These are phyloP conservation scores for Megacollybia platyphylla DNA, from an alignment of 1,284 basidiomycete genomes.

Conservation along the genomic window DNA sequence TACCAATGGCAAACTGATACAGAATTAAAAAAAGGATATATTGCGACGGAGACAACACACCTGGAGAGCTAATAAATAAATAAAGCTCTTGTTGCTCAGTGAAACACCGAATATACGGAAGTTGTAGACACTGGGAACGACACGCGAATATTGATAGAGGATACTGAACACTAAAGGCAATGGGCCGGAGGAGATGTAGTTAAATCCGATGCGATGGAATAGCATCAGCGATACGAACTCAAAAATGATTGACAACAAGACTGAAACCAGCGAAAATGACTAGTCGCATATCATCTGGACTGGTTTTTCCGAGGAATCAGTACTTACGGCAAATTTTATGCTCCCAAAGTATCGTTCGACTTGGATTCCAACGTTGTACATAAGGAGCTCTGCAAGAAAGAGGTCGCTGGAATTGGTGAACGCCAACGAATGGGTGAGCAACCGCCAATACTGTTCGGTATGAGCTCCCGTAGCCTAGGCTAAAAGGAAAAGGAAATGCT, in stretches of 20 bases:
- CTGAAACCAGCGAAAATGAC: slow-evolving; percentile 66
- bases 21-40: slow-evolving; percentile 3
- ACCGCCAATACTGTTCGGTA: slow-evolving; percentile 68
- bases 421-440: slow-evolving; percentile 63
- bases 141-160: slow-evolving; percentile 69
- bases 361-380: slow-evolving; percentile 63
- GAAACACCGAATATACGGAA: slow-evolving; percentile 68
- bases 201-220: slow-evolving; percentile 53
- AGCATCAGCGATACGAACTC: slow-evolving; percentile 53
- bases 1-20: slow-evolving; percentile 52
- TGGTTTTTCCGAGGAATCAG: not conserved
- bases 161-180: slow-evolving; percentile 61
- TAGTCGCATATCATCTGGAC: slow-evolving; percentile 16
- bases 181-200: slow-evolving; percentile 67
- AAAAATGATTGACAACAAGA: slow-evolving; percentile 52
- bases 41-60: slow-evolving; percentile 18
- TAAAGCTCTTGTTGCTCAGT: slow-evolving; percentile 64
- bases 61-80: slow-evolving; percentile 56
- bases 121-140: slow-evolving; percentile 66
- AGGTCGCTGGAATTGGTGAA: slow-evolving; percentile 82
- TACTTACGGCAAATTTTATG: slow-evolving; percentile 76
- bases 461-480: slow-evolving; percentile 11
- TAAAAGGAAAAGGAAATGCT: slow-evolving; percentile 5
- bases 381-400: slow-evolving; percentile 60
- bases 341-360: slow-evolving; percentile 83